phyloP scores from a whole-genome alignment of 2,329 filamentous ascomycete species.

The Ophiostoma montium region DNA sequence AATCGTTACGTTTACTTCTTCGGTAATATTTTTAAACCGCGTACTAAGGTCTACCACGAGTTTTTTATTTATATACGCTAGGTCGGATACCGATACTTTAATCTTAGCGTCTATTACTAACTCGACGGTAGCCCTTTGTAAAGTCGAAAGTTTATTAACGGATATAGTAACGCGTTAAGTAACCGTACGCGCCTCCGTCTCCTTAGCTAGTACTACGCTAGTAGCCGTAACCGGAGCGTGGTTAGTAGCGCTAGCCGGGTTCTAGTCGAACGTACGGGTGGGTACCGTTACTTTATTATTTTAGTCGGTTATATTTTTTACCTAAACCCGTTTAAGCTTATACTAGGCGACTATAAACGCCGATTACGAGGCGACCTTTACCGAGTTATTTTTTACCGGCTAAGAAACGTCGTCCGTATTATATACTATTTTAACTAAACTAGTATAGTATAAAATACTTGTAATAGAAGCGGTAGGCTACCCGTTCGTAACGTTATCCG shows the following conservation, averaged over 20 bases:
- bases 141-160: no score
- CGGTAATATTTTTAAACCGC: no score
- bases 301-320: neutral
- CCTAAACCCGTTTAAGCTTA: neutral
- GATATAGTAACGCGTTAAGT: no score
- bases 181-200: neutral
- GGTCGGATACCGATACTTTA: no score
- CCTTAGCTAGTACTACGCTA: neutral
- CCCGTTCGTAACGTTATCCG: no score
- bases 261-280: neutral
- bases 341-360: neutral
- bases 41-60: no score
- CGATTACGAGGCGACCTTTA: neutral
- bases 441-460: neutral
- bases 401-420: neutral
- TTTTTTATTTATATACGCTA: no score
- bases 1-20: no score
- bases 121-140: no score
- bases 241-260: neutral
- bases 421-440: neutral
- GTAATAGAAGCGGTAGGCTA: neutral
- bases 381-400: neutral
- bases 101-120: no score
- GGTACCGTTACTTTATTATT: neutral
- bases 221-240: neutral